A percentile compares a stretch with the other conserved stretches of the same genome.
Evolutionary conservation across 306 rosid genomes (phyloP).

Genomic region (Geum urbanum): DNA sequence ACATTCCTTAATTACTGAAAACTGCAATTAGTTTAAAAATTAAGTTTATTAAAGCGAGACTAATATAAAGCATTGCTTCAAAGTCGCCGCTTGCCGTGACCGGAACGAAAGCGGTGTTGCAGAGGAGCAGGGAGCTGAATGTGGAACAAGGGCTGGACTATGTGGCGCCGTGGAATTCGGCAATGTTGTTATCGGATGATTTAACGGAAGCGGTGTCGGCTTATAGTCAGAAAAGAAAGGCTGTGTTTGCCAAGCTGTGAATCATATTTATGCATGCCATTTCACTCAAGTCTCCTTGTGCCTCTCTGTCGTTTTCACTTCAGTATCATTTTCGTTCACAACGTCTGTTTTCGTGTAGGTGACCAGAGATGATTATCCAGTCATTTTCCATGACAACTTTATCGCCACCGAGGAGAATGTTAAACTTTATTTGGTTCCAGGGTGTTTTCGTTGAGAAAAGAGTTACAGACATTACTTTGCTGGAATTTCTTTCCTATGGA

Average conservation of each 20-base stretch:
- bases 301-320: slow-evolving; percentile 11
- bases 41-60: neutral
- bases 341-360: slow-evolving; percentile 49
- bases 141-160: slow-evolving; percentile 80
- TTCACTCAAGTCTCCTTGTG: neutral
- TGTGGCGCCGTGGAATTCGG: slow-evolving; percentile 79
- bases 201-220: slow-evolving; percentile 59
- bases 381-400: slow-evolving; percentile 72
- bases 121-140: slow-evolving; percentile 63
- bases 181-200: slow-evolving; percentile 56
- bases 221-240: slow-evolving; percentile 47
- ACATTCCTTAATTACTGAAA: too few species aligned
- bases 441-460: slow-evolving; percentile 60
- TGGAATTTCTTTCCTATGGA: slow-evolving; percentile 68
- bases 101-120: slow-evolving; percentile 78
- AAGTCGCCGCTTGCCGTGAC: slow-evolving; percentile 69
- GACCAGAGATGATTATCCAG: slow-evolving; percentile 68
- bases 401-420: slow-evolving; percentile 55
- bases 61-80: slow-evolving; percentile 44
- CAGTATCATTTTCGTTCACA: slow-evolving; percentile 7
- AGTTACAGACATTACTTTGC: slow-evolving; percentile 45
- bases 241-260: slow-evolving; percentile 72
- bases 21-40: neutral
- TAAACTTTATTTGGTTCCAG: slow-evolving; percentile 33
- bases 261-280: neutral